Evolutionary conservation across 129 eudicot species (phyloP).

Genomic region (Chrysanthemum makinoi): DNA sequence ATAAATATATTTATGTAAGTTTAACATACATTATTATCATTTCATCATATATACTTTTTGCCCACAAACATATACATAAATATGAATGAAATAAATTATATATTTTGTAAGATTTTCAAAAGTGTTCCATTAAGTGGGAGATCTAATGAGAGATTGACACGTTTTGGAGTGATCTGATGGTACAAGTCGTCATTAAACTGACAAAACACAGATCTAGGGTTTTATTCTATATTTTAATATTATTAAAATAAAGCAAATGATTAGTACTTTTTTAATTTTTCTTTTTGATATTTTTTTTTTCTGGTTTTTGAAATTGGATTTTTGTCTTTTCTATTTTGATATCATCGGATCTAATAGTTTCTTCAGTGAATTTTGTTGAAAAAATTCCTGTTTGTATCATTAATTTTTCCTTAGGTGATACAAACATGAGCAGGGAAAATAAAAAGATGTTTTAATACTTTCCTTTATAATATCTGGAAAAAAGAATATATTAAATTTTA

Average conservation of each 20-base stretch:
- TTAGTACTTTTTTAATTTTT: conserved; percentile 26
- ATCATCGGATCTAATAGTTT: conserved; percentile 50
- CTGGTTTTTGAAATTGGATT: conserved; percentile 2
- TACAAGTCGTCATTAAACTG: conserved; percentile 34
- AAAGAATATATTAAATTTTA: background rate
- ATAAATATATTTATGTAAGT: background rate
- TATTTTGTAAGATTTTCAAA: conserved; percentile 14
- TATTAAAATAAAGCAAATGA: conserved; percentile 20
- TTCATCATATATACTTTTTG: too few species aligned
- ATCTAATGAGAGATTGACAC: conserved; percentile 67
- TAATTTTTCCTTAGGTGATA: conserved; percentile 35
- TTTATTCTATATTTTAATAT: conserved; percentile 23
- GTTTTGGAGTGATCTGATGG: conserved; percentile 33
- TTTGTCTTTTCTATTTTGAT: conserved; percentile 42
- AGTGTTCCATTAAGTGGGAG: conserved; percentile 13
- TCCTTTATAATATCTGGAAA: conserved; percentile 17
- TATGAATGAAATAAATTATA: background rate
- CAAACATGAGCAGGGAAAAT: conserved; percentile 39
- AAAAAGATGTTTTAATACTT: conserved; percentile 32
- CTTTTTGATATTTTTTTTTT: conserved; percentile 5
- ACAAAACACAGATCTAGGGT: conserved; percentile 72
- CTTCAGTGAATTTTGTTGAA: conserved; percentile 26
- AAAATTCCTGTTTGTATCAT: conserved; percentile 18
- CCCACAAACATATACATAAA: background rate
- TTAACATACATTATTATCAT: background rate